Conservation (phyloP, 306 rosid genomes). For the Rosa persica region DNA sequence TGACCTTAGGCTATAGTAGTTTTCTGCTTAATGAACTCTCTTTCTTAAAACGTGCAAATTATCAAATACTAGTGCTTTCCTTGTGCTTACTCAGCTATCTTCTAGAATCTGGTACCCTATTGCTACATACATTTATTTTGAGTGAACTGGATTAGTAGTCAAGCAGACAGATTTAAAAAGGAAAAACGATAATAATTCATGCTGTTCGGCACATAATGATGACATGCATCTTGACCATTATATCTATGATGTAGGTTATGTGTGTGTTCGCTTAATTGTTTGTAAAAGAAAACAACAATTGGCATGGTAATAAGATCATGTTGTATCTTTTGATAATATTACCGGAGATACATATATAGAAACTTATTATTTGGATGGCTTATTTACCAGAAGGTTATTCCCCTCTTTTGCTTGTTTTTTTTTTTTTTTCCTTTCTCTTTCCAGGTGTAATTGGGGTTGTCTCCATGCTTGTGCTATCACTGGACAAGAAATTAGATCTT, state of each 20-base stretch:
- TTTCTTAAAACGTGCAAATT: neutral
- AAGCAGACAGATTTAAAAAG: neutral
- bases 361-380: neutral
- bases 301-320: neutral
- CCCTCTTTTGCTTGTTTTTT: neutral
- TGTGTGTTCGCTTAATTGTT: neutral
- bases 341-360: neutral
- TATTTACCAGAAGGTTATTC: neutral
- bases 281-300: neutral
- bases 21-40: neutral
- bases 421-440: neutral
- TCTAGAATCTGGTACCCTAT: neutral
- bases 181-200: neutral
- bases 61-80: neutral
- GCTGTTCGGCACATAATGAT: neutral
- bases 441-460: conserved; percentile 62
- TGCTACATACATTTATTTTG: neutral
- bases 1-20: neutral
- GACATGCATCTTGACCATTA: neutral
- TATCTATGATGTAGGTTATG: neutral
- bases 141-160: neutral
- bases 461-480: conserved; percentile 69
- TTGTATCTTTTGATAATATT: neutral
- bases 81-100: neutral
- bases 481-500: conserved; percentile 63